Base-by-base conservation (phyloP, 1,139 yeast species). In the Kluyveromyces sp. region DNA sequence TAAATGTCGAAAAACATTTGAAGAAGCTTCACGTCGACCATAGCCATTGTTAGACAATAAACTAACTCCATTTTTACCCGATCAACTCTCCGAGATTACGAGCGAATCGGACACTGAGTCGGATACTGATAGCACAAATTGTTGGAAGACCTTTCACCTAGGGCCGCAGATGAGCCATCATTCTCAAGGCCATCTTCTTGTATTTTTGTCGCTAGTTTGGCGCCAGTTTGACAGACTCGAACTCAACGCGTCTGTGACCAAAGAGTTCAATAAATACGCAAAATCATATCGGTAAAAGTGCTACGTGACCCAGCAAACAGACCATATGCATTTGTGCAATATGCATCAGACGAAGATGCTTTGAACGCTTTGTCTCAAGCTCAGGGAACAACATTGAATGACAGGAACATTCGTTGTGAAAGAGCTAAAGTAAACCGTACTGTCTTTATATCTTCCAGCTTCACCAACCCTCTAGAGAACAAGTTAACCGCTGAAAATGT, bases 321-420 rank as follows among this genome's bases (percentile, higher is more conserved):
- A 38, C 97, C 97, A 0, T 90, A 90, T 64, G 96, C 97, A 0
- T 90, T 90, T 72, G 96, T 89, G 39, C 97, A 90, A 65, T 88
- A 84, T 62, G 71, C 79, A 10, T 79, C 71, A 47, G 95, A 84
- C 51, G 70, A 68, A 4, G 94, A 85, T 53, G 90, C 95, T 7
- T 72, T 74, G 47, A 62, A 54, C 3, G 97, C 97, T 1, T 74
- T 89, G 45, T 66, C 65, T 37, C 70, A 73, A 46, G 95, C 88
- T 7, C 92, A 86, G 55, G 81, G 83, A 45, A 73, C 87, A 4
- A 61, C 71, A 4, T 67, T 90, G 45, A 79, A 85, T 60, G 95
- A 89, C 8, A 74, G 96, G 59, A 72, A 78, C 7, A 78, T 90
- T 47, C 75, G 97, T 49, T 87, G 96, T 66, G 97, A 90, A 64